Evolutionary conservation across 2,329 filamentous ascomycete genomes (phyloP).

Genomic region (Aureobasidium leucospermi): DNA sequence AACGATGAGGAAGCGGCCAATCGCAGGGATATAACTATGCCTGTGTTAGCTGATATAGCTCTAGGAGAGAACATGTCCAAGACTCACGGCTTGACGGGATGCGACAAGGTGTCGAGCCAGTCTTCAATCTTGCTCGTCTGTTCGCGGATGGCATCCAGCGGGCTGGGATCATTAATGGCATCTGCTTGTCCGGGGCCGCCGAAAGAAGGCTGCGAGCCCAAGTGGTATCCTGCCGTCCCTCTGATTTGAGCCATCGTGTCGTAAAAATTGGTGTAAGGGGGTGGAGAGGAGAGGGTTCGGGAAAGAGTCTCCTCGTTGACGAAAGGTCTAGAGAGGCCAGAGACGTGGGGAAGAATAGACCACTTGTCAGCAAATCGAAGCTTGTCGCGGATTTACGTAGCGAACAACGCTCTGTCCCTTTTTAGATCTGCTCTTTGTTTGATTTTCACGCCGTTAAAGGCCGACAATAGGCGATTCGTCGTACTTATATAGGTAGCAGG

Average conservation of each 20-base stretch:
- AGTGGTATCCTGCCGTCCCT: conserved; percentile 70
- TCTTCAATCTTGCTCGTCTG: conserved; percentile 99
- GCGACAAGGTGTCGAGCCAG: conserved; percentile 74
- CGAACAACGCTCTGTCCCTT: neutral
- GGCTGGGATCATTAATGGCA: conserved; percentile 61
- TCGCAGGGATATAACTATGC: conserved; percentile 77
- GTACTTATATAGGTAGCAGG: neutral
- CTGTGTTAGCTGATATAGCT: neutral
- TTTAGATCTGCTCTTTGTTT: neutral
- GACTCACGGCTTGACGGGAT: conserved; percentile 92
- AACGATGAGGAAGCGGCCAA: conserved; percentile 95
- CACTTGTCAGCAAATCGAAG: conserved; percentile 12
- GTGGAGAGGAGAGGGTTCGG: neutral
- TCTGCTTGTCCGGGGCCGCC: conserved; percentile 53
- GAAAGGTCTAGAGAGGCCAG: neutral
- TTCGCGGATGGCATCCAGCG: conserved; percentile 80
- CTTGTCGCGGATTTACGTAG: neutral
- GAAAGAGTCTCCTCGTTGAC: neutral
- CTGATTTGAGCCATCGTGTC: conserved; percentile 50
- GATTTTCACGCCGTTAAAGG: neutral
- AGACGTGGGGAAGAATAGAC: conserved; percentile 11
- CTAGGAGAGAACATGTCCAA: neutral
- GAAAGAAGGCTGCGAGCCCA: conserved; percentile 57
- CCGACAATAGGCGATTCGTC: neutral
- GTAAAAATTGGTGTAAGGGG: conserved; percentile 5